Evolutionary conservation across 179 eudicot species (phyloP), one percentile per base, ranked within the genome.

Genomic region (Gypsophila paniculata): DNA sequence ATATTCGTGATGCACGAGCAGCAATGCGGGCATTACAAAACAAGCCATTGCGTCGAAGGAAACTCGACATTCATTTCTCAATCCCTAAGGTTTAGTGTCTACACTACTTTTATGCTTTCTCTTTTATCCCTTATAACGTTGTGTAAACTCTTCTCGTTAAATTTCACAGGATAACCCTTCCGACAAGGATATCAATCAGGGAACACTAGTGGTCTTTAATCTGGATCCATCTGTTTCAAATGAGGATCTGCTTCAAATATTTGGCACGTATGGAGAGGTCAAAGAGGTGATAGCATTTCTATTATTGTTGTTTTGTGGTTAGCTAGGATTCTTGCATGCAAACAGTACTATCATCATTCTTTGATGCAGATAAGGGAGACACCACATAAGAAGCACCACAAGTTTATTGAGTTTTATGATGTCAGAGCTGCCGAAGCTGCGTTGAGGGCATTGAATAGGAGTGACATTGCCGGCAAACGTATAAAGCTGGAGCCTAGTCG

Each of bases 401-500:
- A 90, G 77, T 90, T 93, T 61, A 83, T 93, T 15, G 98, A 93
- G 57, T 93, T 76, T 81, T 93, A 80, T 82, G 98, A 93, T 82
- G 96, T 91, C 53, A 82, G 98, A 84, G 96, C 87, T 21, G 96
- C 98, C 26, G 96, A 93, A 74, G 93, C 91, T 53, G 98, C 98
- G 9, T 91, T 93, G 49, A 82, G 86, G 78, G 82, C 96, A 72
- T 80, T 93, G 69, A 93, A 93, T 75, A 86, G 86, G 84, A 86
- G 91, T 77, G 96, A 89, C 80, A 93, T 93, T 72, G 96, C 96
- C 72, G 98, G 98, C 22, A 93, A 93, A 79, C 90, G 96, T 71
- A 91, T 93, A 73, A 93, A 90, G 82, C 90, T 93, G 68, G 98
- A 91, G 78, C 96, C 93, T 51, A 88, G 98, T 83, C 91, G 96